Evolutionary conservation across 345 rosid genomes (phyloP), one percentile per base, ranked within the genome.

Genomic region (Acer saccharum): DNA sequence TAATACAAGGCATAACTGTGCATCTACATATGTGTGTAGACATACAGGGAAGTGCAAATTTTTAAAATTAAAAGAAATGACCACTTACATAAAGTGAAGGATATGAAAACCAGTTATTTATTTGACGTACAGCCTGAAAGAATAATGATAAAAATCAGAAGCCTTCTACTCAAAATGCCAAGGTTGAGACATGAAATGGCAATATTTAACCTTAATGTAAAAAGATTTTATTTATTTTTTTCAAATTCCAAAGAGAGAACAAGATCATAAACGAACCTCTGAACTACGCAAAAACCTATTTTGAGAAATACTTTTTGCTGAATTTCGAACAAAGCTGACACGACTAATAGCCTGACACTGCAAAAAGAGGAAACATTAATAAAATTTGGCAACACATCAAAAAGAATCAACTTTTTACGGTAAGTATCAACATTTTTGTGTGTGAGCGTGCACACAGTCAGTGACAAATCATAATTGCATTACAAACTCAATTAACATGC

Each of bases 71-170:
- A 80, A 61, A 66, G 35, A 25, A 25, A 78, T 44, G 43, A 72
- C 21, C 60, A 73, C 85, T 87, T 87, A 92, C 98, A 85, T 78
- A 73, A 44, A 85, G 69, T 65, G 79, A 79, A 72, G 86, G 87
- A 62, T 84, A 80, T 1, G 84, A 65, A 75, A 83, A 74, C 80
- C 52, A 66, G 79, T 23, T 48, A 78, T 80, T 88, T 76, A 90
- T 89, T 80, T 65, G 79, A 72, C 81, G 65, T 0, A 86, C 41
- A 58, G 76, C 92, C 99, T 95, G 70, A 65, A 75, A 65, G 1
- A 55, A 17, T 50, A 58, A 11, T 46, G 44, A n/a, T 0, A 0
- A 73, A 7, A 12, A 62, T 32, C 10, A 67, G 14, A 20, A 62
- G 54, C 48, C 13, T 2, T 29, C 65, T 50, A 50, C 32, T 25